Evolutionary conservation across 1,284 basidiomycete genomes (phyloP).

Genomic region (Laetiporus sulphureus): DNA sequence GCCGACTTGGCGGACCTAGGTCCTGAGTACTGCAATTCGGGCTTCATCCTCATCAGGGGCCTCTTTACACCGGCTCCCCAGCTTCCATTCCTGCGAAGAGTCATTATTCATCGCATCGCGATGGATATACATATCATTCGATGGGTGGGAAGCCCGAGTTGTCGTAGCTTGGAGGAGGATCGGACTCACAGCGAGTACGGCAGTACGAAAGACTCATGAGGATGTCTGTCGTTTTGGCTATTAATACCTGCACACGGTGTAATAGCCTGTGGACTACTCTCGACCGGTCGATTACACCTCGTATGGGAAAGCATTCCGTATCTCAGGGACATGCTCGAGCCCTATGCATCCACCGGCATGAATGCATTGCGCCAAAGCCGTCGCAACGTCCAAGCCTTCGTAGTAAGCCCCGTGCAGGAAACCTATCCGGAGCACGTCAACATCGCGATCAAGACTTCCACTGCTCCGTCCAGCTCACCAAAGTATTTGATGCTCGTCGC

Average conservation of each 20-base stretch:
- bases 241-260: background rate
- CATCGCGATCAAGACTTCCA: background rate
- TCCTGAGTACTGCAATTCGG: too few species aligned
- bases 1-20: too few species aligned
- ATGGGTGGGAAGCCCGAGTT: too few species aligned
- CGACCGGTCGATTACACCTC: background rate
- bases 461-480: too few species aligned
- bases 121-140: too few species aligned
- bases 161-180: too few species aligned
- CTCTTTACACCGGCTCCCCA: too few species aligned
- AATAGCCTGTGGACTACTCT: background rate
- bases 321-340: slow-evolving; percentile 19
- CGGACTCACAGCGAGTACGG: too few species aligned
- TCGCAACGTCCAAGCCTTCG: slow-evolving; percentile 28
- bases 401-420: slow-evolving; percentile 31
- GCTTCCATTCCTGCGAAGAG: too few species aligned
- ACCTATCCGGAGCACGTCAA: slow-evolving; percentile 11
- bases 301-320: slow-evolving; percentile 16
- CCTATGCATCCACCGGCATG: slow-evolving; percentile 22
- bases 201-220: too few species aligned
- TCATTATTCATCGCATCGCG: too few species aligned
- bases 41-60: too few species aligned
- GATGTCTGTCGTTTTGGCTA: background rate
- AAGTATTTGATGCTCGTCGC: slow-evolving; percentile 51
- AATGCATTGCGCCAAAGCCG: slow-evolving; percentile 33